phyloP scores from a whole-genome alignment of 768 basidiomycete genomes.

The Kwoniella europaea region DNA sequence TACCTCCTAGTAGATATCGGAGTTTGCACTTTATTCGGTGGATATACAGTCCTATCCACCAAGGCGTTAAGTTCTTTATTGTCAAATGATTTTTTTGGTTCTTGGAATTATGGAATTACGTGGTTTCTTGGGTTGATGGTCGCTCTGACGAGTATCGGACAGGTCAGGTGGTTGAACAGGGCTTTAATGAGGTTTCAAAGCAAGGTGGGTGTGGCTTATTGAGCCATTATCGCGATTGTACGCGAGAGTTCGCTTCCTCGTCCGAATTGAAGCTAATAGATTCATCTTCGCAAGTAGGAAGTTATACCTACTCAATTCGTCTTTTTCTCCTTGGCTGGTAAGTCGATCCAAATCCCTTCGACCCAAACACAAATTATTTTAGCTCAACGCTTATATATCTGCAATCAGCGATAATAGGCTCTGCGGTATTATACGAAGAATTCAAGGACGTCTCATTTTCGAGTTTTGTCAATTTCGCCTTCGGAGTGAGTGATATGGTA shows the following conservation, averaged over 20 bases:
- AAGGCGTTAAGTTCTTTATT: slow-evolving; percentile 89
- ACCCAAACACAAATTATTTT: neutral
- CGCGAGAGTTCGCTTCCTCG: neutral
- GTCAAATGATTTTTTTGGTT: slow-evolving; percentile 74
- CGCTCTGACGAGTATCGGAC: slow-evolving; percentile 54
- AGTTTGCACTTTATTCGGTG: slow-evolving; percentile 53
- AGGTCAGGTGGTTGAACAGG: slow-evolving; percentile 58
- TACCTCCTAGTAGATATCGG: slow-evolving; percentile 86
- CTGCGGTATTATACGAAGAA: slow-evolving; percentile 91
- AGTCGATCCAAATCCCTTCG: slow-evolving; percentile 14
- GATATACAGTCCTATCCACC: slow-evolving; percentile 87
- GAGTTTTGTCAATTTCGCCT: slow-evolving; percentile 47
- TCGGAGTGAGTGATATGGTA: slow-evolving; percentile 43
- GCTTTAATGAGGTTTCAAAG: slow-evolving; percentile 92
- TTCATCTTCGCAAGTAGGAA: slow-evolving; percentile 61
- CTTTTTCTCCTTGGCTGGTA: slow-evolving; percentile 79
- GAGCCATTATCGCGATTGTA: neutral
- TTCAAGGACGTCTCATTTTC: slow-evolving; percentile 77
- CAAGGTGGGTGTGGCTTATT: slow-evolving; percentile 64
- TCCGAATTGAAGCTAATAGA: neutral
- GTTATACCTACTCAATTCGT: slow-evolving; percentile 97
- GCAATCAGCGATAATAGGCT: slow-evolving; percentile 75
- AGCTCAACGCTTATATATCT: slow-evolving; percentile 5
- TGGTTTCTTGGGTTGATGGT: slow-evolving; percentile 65
- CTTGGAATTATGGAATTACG: slow-evolving; percentile 72